A percentile compares a stretch with the other conserved stretches of the same genome.
Evolutionary conservation across 2,329 filamentous ascomycete genomes (phyloP).

Genomic region (Fusarium falciforme): DNA sequence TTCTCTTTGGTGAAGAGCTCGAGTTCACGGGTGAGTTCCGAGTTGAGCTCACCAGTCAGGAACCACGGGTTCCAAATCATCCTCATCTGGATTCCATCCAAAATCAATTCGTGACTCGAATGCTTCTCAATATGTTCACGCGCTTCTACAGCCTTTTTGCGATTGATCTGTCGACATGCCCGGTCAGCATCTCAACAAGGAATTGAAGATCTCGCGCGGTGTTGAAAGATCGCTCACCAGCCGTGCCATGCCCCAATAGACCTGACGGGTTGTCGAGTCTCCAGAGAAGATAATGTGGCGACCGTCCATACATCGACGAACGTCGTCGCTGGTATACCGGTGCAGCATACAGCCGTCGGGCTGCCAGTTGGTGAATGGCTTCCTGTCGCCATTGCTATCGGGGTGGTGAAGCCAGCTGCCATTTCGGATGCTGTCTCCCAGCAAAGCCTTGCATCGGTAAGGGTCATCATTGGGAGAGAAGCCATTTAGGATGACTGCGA

Average conservation of each 20-base stretch:
- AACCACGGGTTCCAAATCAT: conserved; percentile 74
- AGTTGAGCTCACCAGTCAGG: conserved; percentile 53
- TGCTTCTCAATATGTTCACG: conserved; percentile 22
- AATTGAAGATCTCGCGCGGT: not conserved
- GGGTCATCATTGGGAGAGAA: conserved; percentile 52
- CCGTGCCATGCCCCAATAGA: conserved; percentile 66
- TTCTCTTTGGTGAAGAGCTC: conserved; percentile 36
- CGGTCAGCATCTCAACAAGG: not conserved
- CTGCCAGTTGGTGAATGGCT: conserved; percentile 64
- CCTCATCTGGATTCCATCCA: conserved; percentile 59
- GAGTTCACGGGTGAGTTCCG: conserved; percentile 37
- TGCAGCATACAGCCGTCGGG: conserved; percentile 69
- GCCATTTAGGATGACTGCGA: conserved; percentile 24
- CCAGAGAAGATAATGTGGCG: conserved; percentile 69
- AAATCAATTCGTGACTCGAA: conserved; percentile 50
- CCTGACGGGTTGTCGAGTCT: conserved; percentile 68
- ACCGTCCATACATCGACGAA: conserved; percentile 63
- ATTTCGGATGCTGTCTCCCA: conserved; percentile 50
- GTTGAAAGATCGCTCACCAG: conserved; percentile 33
- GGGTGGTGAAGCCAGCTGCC: conserved; percentile 61
- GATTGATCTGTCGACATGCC: conserved; percentile 32
- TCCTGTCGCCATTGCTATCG: conserved; percentile 42
- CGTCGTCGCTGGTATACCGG: conserved; percentile 63
- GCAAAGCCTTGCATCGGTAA: conserved; percentile 63
- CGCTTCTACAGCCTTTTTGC: conserved; percentile 24